Evolutionary conservation across 257 asterid genomes (phyloP).

Genomic region (Solanum gracilifrons): DNA sequence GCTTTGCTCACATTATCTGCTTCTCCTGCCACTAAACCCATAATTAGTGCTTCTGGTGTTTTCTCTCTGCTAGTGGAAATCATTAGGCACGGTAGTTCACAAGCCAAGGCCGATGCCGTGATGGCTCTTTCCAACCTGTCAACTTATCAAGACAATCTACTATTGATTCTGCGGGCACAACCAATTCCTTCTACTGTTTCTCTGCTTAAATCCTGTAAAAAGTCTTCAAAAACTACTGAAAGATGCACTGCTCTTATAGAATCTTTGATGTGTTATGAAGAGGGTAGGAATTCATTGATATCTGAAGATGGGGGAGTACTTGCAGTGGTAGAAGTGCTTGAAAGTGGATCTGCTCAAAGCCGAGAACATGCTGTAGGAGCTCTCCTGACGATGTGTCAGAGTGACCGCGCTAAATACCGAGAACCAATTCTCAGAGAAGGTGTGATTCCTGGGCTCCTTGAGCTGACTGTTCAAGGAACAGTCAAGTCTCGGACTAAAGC

Average conservation of each 20-base stretch:
- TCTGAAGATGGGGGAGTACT: conserved; percentile 90
- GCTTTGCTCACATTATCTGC: conserved; percentile 86
- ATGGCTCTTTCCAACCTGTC: conserved; percentile 92
- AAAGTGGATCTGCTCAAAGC: conserved; percentile 66
- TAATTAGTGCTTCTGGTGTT: conserved; percentile 67
- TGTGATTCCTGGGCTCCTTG: conserved; percentile 89
- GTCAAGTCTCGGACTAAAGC: conserved; percentile 68
- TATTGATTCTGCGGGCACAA: conserved; percentile 37
- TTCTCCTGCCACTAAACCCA: conserved; percentile 72
- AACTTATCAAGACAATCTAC: conserved; percentile 43
- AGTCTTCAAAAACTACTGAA: conserved; percentile 59
- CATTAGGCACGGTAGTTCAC: conserved; percentile 38
- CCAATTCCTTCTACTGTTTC: conserved; percentile 59
- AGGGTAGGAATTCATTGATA: conserved; percentile 55
- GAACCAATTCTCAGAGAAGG: conserved; percentile 89
- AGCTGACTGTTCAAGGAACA: conserved; percentile 88
- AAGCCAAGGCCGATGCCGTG: conserved; percentile 68
- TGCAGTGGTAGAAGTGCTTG: conserved; percentile 81
- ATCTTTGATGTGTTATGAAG: conserved; percentile 57
- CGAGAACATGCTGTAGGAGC: conserved; percentile 88
- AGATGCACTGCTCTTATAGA: conserved; percentile 69
- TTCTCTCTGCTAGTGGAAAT: conserved; percentile 72
- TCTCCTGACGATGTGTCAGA: conserved; percentile 68
- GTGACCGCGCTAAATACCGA: conserved; percentile 60
- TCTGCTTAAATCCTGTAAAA: conserved; percentile 60